phyloP scores from a whole-genome alignment of 495 filamentous ascomycete genomes.

The Pyrenula massariospora region DNA sequence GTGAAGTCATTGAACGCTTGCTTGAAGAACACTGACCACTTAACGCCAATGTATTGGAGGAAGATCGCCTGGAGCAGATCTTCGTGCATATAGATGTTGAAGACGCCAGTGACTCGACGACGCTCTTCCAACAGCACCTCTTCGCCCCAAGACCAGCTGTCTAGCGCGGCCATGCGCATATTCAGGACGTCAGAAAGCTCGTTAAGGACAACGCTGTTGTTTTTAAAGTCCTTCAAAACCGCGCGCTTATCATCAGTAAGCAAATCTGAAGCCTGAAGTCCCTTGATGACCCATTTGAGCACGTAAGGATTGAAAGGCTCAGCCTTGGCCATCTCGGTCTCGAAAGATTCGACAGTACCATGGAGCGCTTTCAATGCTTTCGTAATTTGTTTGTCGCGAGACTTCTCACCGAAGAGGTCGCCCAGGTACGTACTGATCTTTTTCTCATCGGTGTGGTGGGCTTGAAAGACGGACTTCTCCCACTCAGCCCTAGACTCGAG shows the following conservation, averaged over 20 bases:
- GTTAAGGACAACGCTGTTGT: slow-evolving; percentile 32
- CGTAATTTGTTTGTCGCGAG: slow-evolving; percentile 15
- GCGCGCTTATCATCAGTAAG: slow-evolving; percentile 41
- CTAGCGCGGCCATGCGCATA: slow-evolving; percentile 40
- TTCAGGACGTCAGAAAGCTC: slow-evolving; percentile 52
- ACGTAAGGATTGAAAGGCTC: slow-evolving; percentile 23
- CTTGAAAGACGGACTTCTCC: slow-evolving; percentile 49
- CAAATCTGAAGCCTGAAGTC: slow-evolving; percentile 38
- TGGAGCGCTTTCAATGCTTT: slow-evolving; percentile 34
- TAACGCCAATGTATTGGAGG: slow-evolving; percentile 44
- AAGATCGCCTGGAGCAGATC: slow-evolving; percentile 52
- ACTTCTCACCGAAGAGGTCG: slow-evolving; percentile 31
- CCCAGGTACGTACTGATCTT: slow-evolving; percentile 39
- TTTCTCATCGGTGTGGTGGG: slow-evolving; percentile 28
- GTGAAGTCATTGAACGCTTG: slow-evolving; percentile 26
- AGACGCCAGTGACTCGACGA: slow-evolving; percentile 40
- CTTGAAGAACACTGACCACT: slow-evolving; percentile 41
- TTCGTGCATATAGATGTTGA: slow-evolving; percentile 46
- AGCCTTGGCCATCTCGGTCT: slow-evolving; percentile 15
- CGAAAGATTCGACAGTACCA: slow-evolving; percentile 31
- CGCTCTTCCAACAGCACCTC: slow-evolving; percentile 34
- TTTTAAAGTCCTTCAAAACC: slow-evolving; percentile 37
- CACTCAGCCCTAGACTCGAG: slow-evolving; percentile 37
- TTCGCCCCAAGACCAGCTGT: slow-evolving; percentile 44
- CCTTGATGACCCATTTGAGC: slow-evolving; percentile 29